These are phyloP conservation scores for Cinchona pubescens DNA, from an alignment of 257 asterid genomes.

Conservation along the genomic window DNA sequence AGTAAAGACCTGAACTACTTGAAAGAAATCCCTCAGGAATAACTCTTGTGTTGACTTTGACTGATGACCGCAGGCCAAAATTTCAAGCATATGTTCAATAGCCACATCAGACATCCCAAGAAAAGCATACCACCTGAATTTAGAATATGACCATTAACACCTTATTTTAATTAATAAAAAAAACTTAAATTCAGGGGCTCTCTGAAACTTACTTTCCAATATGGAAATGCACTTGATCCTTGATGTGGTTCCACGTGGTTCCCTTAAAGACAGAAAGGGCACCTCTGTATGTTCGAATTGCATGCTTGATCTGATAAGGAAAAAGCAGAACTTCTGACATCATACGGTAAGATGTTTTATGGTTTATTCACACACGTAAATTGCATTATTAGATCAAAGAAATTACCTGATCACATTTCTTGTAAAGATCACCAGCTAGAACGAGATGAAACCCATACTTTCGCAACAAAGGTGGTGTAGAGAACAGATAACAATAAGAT, in stretches of 20 bases:
- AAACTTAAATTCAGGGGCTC: constrained; percentile 10
- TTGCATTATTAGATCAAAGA: constrained; percentile 18
- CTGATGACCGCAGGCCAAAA: constrained; percentile 91
- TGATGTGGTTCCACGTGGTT: constrained; percentile 83
- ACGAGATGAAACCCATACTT: constrained; percentile 98
- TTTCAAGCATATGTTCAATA: constrained; percentile 74
- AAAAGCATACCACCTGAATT: constrained; percentile 88
- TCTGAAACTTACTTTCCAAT: constrained; percentile 77
- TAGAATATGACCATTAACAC: constrained; percentile 29
- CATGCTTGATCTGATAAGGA: constrained; percentile 77
- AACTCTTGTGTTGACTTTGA: constrained; percentile 78
- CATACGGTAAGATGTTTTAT: too few species aligned
- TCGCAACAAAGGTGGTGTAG: constrained; percentile 73
- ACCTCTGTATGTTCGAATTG: constrained; percentile 84
- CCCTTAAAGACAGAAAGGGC: constrained; percentile 90
- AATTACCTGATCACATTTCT: constrained; percentile 91
- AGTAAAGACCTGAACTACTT: constrained; percentile 66
- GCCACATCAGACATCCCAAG: constrained; percentile 92
- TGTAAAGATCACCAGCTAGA: constrained; percentile 94
- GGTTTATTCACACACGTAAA: constrained; percentile 18
- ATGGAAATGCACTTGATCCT: constrained; percentile 94
- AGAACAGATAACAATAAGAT: constrained; percentile 86
- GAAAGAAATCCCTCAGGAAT: constrained; percentile 79
- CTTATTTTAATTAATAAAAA: constrained; percentile 6
- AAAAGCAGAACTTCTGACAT: constrained; percentile 23